Conservation (phyloP, 169 alveolate species). For the Cyclospora cayetanensis region DNA sequence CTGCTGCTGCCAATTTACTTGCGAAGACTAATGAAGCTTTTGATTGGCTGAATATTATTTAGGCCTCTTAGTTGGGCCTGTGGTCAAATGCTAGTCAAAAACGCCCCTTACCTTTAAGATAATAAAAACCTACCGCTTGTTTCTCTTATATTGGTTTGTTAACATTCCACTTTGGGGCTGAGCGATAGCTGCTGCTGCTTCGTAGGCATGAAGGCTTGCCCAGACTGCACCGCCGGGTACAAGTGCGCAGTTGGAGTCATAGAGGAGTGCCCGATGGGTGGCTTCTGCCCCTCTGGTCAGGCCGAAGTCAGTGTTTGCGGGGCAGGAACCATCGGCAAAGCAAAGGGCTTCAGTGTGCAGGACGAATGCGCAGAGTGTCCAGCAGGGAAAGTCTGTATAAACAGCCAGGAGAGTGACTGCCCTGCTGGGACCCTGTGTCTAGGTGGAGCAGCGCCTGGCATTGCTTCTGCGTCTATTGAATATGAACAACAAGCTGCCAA, state of each 20-base stretch:
- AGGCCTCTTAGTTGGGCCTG: too few relatives aligned
- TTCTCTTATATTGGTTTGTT: too few relatives aligned
- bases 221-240: conserved; percentile 42
- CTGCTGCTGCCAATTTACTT: too few relatives aligned
- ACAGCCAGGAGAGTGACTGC: neutral
- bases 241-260: neutral
- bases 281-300: conserved; percentile 47
- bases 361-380: conserved; percentile 64
- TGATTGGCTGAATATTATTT: too few relatives aligned
- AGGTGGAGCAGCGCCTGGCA: conserved; percentile 23
- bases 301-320: neutral
- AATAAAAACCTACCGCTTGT: too few relatives aligned
- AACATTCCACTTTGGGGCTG: too few relatives aligned
- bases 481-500: neutral
- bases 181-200: neutral
- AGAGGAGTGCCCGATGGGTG: neutral
- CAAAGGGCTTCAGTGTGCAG: conserved; percentile 10
- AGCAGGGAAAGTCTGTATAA: conserved; percentile 37
- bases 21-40: too few relatives aligned
- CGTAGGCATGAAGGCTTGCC: neutral
- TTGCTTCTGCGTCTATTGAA: neutral
- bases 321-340: neutral
- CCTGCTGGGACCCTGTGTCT: conserved; percentile 57
- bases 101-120: too few relatives aligned
- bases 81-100: too few relatives aligned